Base-by-base conservation (phyloP, 2,329 filamentous ascomycete species). In the Stachybotrys chartarum region DNA sequence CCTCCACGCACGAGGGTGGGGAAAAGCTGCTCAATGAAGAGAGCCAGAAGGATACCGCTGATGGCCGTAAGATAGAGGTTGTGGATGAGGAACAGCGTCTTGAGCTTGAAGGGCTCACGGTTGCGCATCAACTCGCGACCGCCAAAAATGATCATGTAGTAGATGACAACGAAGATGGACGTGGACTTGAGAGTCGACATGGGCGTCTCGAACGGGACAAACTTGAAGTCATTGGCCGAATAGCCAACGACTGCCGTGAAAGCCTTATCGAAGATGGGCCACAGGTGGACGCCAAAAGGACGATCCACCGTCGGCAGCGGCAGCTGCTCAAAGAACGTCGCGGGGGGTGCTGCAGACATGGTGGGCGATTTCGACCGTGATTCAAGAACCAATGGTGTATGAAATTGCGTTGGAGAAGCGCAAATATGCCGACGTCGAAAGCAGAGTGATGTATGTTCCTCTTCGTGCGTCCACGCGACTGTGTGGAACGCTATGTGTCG, bases 71-170 rank as follows among this genome's bases (percentile, higher is more conserved):
- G 79, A 78, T 92, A 86, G 67, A 97, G 87, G 82, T 99, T 99
- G 84, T 99, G 93, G 70, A 97, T 82, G 77, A 96, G 89, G 81
- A 97, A 97, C 57, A 94, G 78, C 16, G 82, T 78, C 79, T 90
- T 94, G 68, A 97, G 83, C 81, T 95, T 90, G 78, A 94, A 87
- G 24, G 93, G 81, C 69, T 87, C 81, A 60, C 90, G 84, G 68
- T 88, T 87, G 75, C 90, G 90, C 94, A 99, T 97, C 65, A 91
- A 71, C 75, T 95, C 90, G 61, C 93, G 84, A 57, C 93, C 94
- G 60, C 92, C 92, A 63, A 97, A 95, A 68, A 97, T 94, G 76
- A 96, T 79, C 63, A 88, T 76, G 75, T 97, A 97, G 86, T 97
- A 99, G 70, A 89, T 77, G 68, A 91, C 77, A 65, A 97, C 86